A percentile compares a stretch with the other conserved stretches of the same genome.
These are phyloP conservation scores for Penicillium sp. DNA, from an alignment of 2,329 filamentous ascomycete species.

Conservation along the genomic window DNA sequence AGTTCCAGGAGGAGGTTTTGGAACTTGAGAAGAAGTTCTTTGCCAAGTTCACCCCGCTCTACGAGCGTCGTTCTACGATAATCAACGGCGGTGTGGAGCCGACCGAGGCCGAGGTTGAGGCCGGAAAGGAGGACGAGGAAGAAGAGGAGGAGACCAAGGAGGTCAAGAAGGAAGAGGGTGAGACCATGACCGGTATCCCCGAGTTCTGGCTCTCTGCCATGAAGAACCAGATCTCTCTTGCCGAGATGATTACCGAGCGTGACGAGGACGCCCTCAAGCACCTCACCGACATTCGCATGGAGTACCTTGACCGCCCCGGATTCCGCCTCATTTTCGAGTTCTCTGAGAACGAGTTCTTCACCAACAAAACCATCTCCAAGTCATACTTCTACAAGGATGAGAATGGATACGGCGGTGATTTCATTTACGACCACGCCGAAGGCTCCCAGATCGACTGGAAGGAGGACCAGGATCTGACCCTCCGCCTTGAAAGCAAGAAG, in stretches of 20 bases:
- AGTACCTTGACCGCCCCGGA: conserved; percentile 96
- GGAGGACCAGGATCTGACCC: conserved; percentile 85
- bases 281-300: conserved; percentile 93
- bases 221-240: conserved; percentile 98
- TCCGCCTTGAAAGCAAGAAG: conserved; percentile 98
- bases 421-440: conserved; percentile 99
- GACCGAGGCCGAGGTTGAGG: conserved; percentile 80
- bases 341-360: conserved; percentile 91
- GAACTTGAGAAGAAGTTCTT: conserved; percentile 99
- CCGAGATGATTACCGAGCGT: conserved; percentile 97
- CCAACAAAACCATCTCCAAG: conserved; percentile 95
- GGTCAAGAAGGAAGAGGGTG: conserved; percentile 47
- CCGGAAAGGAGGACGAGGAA: conserved; percentile 78
- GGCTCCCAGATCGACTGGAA: conserved; percentile 99
- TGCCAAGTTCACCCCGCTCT: conserved; percentile 95
- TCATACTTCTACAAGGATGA: conserved; percentile 99
- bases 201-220: conserved; percentile 99
- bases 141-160: conserved; percentile 63
- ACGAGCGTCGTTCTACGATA: conserved; percentile 90
- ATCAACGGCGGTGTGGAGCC: conserved; percentile 87
- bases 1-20: conserved; percentile 98
- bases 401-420: conserved; percentile 97
- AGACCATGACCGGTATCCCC: conserved; percentile 75
- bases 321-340: conserved; percentile 99
- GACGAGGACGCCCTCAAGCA: conserved; percentile 92